These are phyloP conservation scores for Plasmopara halstedii DNA, from an alignment of 352 stramenopile genomes.

Conservation along the genomic window DNA sequence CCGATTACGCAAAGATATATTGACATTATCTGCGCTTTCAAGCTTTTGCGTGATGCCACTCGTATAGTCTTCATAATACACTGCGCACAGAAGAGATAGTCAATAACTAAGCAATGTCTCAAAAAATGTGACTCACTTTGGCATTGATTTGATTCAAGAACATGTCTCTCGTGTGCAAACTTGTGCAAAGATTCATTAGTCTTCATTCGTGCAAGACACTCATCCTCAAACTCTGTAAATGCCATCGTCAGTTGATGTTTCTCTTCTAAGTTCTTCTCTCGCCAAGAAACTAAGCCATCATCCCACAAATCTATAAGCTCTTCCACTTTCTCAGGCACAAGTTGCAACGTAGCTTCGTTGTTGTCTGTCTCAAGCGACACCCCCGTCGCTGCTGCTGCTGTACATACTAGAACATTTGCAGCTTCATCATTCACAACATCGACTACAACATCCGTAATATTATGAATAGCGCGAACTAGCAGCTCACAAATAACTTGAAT, in stretches of 20 bases:
- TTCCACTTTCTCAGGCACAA: conserved; percentile 16
- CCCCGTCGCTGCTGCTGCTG: conserved; percentile 15
- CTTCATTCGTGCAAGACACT: conserved; percentile 23
- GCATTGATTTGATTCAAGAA: conserved; percentile 4
- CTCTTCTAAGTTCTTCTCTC: conserved; percentile 8
- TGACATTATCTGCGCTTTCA: not conserved
- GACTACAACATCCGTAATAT: conserved; percentile 22
- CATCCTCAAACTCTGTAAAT: conserved; percentile 20
- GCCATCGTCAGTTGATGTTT: conserved; percentile 15
- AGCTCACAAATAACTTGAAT: conserved; percentile 23
- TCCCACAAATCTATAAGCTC: conserved; percentile 26
- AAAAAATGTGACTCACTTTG: conserved; percentile 13
- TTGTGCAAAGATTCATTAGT: conserved; percentile 9
- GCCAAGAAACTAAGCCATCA: conserved; percentile 25
- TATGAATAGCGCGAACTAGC: conserved; percentile 16
- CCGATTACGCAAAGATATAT: conserved; percentile 5
- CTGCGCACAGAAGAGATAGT: not conserved
- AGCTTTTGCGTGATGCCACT: conserved; percentile 5
- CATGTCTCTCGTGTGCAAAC: conserved; percentile 10
- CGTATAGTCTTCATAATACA: conserved; percentile 12
- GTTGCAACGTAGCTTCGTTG: conserved; percentile 7
- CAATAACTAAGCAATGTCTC: not conserved
- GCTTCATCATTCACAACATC: conserved; percentile 12
- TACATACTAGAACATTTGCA: conserved; percentile 1
- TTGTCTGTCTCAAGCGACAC: conserved; percentile 9